phyloP scores from a whole-genome alignment of 2,329 filamentous ascomycete genomes.

The Colletotrichum trifolii region DNA sequence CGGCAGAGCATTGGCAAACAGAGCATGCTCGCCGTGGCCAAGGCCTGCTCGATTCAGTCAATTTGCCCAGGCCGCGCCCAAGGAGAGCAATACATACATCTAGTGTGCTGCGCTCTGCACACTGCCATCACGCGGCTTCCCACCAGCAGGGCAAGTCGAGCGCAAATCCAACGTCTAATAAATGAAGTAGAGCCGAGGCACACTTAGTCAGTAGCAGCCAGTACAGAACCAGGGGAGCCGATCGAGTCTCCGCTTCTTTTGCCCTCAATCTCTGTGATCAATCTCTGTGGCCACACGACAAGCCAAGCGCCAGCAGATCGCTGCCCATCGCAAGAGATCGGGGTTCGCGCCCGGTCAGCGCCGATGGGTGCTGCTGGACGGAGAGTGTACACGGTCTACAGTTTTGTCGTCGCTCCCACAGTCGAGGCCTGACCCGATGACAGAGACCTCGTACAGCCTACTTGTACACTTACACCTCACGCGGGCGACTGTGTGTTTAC shows the following conservation, averaged over 20 bases:
- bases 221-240: too few relatives aligned
- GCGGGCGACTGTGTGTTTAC: background rate
- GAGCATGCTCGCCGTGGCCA: background rate
- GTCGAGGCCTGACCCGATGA: constrained; percentile 7
- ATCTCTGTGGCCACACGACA: too few relatives aligned
- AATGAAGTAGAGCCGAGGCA: background rate
- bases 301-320: background rate
- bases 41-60: constrained; percentile 8
- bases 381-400: too few relatives aligned
- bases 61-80: constrained; percentile 18
- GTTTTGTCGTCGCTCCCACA: too few relatives aligned
- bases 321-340: constrained; percentile 17
- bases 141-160: background rate
- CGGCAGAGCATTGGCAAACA: constrained; percentile 28
- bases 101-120: too few relatives aligned
- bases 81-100: background rate
- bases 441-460: constrained; percentile 15
- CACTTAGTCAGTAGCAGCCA: background rate
- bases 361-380: too few relatives aligned
- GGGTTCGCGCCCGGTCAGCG: constrained; percentile 24
- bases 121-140: constrained; percentile 2
- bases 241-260: too few relatives aligned
- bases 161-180: background rate
- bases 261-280: too few relatives aligned
- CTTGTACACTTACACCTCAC: background rate